phyloP scores from a whole-genome alignment of 139 green algal species.

The Chlorella sp. region DNA sequence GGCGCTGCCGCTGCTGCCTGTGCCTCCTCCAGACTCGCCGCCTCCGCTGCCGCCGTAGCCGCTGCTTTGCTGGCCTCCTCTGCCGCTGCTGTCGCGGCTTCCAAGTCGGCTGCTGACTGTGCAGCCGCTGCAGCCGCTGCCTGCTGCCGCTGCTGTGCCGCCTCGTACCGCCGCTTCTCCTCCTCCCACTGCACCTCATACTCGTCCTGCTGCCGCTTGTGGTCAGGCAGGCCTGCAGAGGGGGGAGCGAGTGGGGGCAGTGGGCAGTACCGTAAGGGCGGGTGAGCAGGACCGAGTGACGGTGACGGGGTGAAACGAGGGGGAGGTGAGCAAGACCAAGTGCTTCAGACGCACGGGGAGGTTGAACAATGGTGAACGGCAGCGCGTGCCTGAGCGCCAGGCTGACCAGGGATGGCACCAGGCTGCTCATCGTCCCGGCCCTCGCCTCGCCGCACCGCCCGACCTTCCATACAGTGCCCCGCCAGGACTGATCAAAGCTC shows the following conservation, averaged over 20 bases:
- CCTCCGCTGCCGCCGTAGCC: not conserved
- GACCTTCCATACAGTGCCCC: not conserved
- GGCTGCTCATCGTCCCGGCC: too few species aligned
- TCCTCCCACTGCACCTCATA: not conserved
- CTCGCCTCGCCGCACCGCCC: too few species aligned
- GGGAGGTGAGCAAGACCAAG: not conserved
- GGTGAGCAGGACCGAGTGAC: too few species aligned
- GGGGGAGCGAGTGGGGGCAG: too few species aligned
- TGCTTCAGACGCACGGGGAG: too few species aligned
- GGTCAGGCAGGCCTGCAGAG: constrained; percentile 29
- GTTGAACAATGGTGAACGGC: not conserved
- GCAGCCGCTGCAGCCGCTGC: not conserved
- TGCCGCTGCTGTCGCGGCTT: not conserved
- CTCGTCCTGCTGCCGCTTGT: not conserved
- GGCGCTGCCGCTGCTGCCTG: not conserved
- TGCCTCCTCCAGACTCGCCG: not conserved
- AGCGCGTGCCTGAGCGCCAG: too few species aligned
- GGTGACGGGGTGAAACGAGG: too few species aligned
- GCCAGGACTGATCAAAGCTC: too few species aligned
- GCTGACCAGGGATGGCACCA: not conserved
- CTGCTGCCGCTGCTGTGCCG: constrained; percentile 20
- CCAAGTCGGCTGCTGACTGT: not conserved
- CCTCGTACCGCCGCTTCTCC: constrained; percentile 1
- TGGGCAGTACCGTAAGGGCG: too few species aligned
- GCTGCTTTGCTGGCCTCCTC: not conserved